Conservation (phyloP, 2,329 filamentous ascomycete species). For the Botrytis hyacinthi region DNA sequence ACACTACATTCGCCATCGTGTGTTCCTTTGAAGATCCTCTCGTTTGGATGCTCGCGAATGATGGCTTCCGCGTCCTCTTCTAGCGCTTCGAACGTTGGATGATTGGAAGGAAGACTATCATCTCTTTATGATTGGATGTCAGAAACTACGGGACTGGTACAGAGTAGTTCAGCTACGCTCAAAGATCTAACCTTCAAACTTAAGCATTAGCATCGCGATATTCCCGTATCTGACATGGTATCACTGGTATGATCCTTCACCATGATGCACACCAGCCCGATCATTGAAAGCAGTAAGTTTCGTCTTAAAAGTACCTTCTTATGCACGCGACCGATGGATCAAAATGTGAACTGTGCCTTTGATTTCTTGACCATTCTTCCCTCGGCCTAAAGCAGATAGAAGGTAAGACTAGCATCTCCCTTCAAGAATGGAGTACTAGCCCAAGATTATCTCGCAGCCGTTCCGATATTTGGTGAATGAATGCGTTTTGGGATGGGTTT, state of each 20-base stretch:
- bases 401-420: not conserved
- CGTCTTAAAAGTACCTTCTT: not conserved
- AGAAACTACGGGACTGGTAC: not conserved
- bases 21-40: not conserved
- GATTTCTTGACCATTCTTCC: not conserved
- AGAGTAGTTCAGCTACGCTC: not conserved
- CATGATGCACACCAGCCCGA: not conserved
- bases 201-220: not conserved
- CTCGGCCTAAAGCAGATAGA: not conserved
- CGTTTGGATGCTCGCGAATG: not conserved
- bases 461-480: not conserved
- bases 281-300: not conserved
- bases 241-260: not conserved
- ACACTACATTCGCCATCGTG: not conserved
- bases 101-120: not conserved
- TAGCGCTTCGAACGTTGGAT: not conserved
- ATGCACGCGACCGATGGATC: not conserved
- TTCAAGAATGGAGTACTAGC: slow-evolving; percentile 8
- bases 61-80: not conserved
- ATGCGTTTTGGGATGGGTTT: not conserved
- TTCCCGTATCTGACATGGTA: not conserved
- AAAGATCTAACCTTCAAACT: not conserved
- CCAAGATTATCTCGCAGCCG: not conserved
- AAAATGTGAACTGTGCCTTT: not conserved
- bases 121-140: not conserved